phyloP scores from a whole-genome alignment of 139 green algal species.

The Limnomonas spitsbergensis region DNA sequence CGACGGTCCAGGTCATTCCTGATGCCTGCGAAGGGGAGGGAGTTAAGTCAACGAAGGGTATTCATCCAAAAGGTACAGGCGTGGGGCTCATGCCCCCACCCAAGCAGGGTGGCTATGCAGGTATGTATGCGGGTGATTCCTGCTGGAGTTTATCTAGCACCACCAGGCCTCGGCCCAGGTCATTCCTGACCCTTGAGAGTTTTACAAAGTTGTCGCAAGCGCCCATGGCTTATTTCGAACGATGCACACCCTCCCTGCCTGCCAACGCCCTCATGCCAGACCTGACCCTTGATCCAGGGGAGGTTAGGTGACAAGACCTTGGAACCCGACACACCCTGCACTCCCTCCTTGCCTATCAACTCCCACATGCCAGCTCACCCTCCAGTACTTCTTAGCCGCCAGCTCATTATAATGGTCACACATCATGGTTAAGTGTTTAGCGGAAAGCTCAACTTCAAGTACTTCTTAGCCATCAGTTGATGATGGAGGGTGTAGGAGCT shows the following conservation, averaged over 20 bases:
- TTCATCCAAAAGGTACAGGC: background rate
- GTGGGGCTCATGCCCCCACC: background rate
- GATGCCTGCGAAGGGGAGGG: background rate
- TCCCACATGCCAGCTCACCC: background rate
- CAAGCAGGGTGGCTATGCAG: background rate
- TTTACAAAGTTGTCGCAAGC: too few relatives aligned
- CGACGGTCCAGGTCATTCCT: conserved; percentile 62
- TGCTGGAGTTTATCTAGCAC: too few relatives aligned
- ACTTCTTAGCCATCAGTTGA: conserved; percentile 55
- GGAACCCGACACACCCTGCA: background rate
- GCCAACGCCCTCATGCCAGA: too few relatives aligned
- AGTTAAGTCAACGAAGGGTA: background rate
- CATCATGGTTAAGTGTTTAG: background rate
- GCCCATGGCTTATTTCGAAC: too few relatives aligned
- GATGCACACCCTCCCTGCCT: too few relatives aligned
- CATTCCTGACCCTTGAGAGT: too few relatives aligned
- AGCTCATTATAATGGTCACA: background rate
- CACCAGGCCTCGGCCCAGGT: too few relatives aligned
- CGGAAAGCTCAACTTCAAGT: conserved; percentile 27
- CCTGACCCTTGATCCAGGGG: too few relatives aligned
- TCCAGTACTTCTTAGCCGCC: background rate
- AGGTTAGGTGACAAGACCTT: background rate
- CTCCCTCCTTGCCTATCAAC: background rate
- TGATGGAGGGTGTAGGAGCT: conserved; percentile 59
- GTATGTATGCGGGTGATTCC: too few relatives aligned